These are phyloP conservation scores for Eucalyptus leucophloia DNA, from an alignment of 345 rosid species.

Conservation along the genomic window DNA sequence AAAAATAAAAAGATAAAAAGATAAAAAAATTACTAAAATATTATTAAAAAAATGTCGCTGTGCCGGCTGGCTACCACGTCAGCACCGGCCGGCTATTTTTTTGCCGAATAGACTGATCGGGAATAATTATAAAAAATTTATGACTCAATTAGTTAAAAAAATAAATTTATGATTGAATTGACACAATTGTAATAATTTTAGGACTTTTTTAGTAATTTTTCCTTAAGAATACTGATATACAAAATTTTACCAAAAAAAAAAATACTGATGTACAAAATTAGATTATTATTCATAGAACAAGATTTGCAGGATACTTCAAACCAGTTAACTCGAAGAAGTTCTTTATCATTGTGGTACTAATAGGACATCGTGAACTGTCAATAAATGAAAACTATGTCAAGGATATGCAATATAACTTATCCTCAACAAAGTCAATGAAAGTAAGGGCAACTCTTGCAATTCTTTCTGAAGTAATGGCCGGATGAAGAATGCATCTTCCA, in stretches of 20 bases:
- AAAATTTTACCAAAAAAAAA: no score
- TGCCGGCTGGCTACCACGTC: no score
- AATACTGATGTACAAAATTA: neutral
- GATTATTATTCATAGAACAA: neutral
- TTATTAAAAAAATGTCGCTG: no score
- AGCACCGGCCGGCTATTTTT: no score
- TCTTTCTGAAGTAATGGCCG: neutral
- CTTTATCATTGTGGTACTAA: neutral
- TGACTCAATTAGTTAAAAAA: no score
- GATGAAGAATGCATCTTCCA: neutral
- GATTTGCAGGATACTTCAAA: neutral
- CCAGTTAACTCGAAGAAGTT: neutral
- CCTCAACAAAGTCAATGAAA: neutral
- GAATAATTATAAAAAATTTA: no score
- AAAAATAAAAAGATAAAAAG: fast-evolving
- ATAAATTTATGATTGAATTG: no score
- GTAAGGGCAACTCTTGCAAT: neutral
- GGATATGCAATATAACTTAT: neutral
- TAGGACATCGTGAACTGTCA: neutral
- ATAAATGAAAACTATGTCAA: neutral
- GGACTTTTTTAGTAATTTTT: no score
- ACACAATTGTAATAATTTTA: no score
- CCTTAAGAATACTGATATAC: no score
- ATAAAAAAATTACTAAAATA: no score
- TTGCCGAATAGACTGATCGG: no score